Percentiles rank a stretch among this genome's conserved stretches.
phyloP scores from a whole-genome alignment of 108 stramenopile genomes.

The Cyclotella baltica region DNA sequence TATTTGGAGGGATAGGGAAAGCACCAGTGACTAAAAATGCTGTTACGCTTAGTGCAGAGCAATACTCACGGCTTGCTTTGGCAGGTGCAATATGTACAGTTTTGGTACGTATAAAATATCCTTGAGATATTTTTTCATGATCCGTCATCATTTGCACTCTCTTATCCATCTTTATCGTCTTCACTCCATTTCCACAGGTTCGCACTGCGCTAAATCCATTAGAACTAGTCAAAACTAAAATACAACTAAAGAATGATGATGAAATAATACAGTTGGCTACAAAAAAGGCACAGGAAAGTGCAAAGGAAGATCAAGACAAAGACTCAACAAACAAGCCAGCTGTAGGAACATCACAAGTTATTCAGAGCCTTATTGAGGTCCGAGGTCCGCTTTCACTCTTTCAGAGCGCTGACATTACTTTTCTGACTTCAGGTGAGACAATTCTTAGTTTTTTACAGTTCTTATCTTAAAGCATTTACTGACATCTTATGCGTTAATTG shows the following conservation, averaged over 20 bases:
- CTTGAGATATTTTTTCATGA: neutral
- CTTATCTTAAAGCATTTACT: neutral
- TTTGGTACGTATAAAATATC: constrained; percentile 47
- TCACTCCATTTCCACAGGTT: neutral
- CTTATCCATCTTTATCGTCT: neutral
- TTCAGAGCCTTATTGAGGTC: constrained; percentile 64
- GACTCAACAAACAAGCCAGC: constrained; percentile 19
- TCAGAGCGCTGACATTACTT: constrained; percentile 92
- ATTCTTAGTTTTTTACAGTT: neutral
- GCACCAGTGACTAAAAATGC: constrained; percentile 82
- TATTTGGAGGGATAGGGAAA: constrained; percentile 84
- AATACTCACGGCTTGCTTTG: constrained; percentile 80
- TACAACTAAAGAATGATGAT: constrained; percentile 81
- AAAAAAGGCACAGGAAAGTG: constrained; percentile 20
- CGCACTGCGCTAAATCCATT: constrained; percentile 86
- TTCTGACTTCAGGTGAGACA: constrained; percentile 66
- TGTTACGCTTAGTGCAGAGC: constrained; percentile 60
- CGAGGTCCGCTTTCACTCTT: constrained; percentile 76
- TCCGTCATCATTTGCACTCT: neutral
- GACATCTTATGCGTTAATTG: constrained; percentile 10
- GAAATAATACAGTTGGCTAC: constrained; percentile 63
- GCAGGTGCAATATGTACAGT: constrained; percentile 88
- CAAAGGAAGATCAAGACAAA: neutral
- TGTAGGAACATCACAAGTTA: constrained; percentile 63
- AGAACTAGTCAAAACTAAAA: constrained; percentile 90